Base-by-base conservation (phyloP, 75 land plant genomes). In the Larix kaempferi region DNA sequence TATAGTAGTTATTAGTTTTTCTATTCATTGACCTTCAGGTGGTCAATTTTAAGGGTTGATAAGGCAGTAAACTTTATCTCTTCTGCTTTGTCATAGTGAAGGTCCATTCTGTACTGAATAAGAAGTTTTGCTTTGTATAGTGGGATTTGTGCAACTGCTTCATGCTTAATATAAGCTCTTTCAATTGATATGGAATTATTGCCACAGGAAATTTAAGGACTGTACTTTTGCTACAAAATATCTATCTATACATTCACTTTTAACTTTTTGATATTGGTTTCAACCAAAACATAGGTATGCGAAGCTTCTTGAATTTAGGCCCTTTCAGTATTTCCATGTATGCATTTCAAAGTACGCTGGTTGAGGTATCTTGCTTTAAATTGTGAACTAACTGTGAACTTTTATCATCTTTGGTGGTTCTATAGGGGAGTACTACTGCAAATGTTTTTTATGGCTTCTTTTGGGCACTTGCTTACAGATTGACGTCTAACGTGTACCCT, bases 71-170 rank as follows among this genome's bases (percentile, higher is more conserved):
- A 7, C 52, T 35, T 39, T 39, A 39, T 39, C 1, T 39, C 5
- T 39, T 39, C 41, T 1, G 3, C 1, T 39, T 62, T 15, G 1
- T 64, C 67, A 29, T 64, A 26, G 27, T 15, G 67, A 29, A 14
- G 67, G 35, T 27, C 37, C 35, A 12, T 64, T 26, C 2, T 64
- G 67, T 64, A 64, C 1, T 35, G 3, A 64, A 64, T 27, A 29
- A 29, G 37, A 64, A 64, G 29, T 35, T 64, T 64, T 64, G 29
- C 12, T 64, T 39, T 64, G 37, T 64, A 29, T 27, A 29, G 67
- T 64, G 67, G 67, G 67, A 22, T 29, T 27, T 64, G 67, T 29
- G 25, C 27, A 64, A 64, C 14, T 64, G 67, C 37, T 64, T 64
- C 67, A 64, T 64, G 35, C 16, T 11, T 27, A n/a, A n/a, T 17